These are phyloP conservation scores for Irineochytrium annulatum DNA, from an alignment of 192 early-diverging fungal species.

Conservation along the genomic window DNA sequence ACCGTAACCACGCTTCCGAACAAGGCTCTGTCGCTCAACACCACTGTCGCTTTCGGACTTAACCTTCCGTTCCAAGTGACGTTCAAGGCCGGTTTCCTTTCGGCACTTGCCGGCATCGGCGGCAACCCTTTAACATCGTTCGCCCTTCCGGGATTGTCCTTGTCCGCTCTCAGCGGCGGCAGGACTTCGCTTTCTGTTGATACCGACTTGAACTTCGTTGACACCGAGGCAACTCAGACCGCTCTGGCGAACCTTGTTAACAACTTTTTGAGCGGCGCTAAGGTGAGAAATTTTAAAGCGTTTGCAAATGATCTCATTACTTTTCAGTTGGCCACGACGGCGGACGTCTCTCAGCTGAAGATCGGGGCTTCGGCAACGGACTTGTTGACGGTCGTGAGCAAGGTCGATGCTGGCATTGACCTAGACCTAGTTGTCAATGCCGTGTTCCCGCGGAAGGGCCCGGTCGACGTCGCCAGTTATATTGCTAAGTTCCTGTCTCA, in stretches of 20 bases:
- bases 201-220: constrained; percentile 21
- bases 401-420: constrained; percentile 15
- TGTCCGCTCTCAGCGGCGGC: neutral
- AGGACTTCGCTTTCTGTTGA: constrained; percentile 15
- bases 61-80: constrained; percentile 23
- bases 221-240: constrained; percentile 26
- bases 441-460: constrained; percentile 10
- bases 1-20: constrained; percentile 13
- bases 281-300: neutral
- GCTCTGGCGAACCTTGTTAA: constrained; percentile 20
- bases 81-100: constrained; percentile 10
- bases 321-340: constrained; percentile 6
- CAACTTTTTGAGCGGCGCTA: constrained; percentile 13
- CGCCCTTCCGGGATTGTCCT: neutral
- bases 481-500: neutral
- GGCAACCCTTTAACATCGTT: neutral
- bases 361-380: constrained; percentile 19
- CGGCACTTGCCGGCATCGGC: neutral
- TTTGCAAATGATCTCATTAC: neutral
- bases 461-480: constrained; percentile 10
- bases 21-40: constrained; percentile 7
- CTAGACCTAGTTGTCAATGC: constrained; percentile 18
- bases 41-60: constrained; percentile 17
- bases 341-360: neutral
- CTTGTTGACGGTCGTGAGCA: constrained; percentile 8